Evolutionary conservation across 306 rosid species (phyloP).

Genomic region (Trifolium pratense): DNA sequence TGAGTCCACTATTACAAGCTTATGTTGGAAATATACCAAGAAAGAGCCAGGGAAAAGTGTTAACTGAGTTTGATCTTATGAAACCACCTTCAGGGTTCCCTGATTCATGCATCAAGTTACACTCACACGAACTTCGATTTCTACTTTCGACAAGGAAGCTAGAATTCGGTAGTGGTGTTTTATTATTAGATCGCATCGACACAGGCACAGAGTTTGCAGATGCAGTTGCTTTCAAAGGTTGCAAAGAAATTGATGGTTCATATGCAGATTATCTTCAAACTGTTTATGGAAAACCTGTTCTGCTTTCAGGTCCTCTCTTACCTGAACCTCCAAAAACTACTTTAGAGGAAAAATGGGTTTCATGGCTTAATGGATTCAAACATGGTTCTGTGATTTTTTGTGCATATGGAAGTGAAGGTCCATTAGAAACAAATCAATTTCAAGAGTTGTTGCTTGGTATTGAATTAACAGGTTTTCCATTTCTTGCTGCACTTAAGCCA

Average conservation of each 20-base stretch:
- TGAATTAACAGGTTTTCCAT: constrained; percentile 34
- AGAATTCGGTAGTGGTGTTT: constrained; percentile 46
- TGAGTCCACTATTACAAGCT: no score
- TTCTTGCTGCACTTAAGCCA: constrained; percentile 37
- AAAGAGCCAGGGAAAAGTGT: not conserved
- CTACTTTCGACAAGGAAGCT: not conserved
- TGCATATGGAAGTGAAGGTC: constrained; percentile 40
- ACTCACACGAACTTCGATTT: constrained; percentile 33
- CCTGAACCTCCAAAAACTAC: constrained; percentile 28
- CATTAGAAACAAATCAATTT: constrained; percentile 7
- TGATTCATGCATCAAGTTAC: constrained; percentile 29
- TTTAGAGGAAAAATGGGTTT: constrained; percentile 32
- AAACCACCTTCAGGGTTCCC: constrained; percentile 41
- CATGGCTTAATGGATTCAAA: constrained; percentile 34
- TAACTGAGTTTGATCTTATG: constrained; percentile 34
- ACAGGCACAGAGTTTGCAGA: constrained; percentile 3
- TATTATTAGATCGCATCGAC: not conserved
- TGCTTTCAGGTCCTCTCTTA: constrained; percentile 47
- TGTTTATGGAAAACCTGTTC: constrained; percentile 27
- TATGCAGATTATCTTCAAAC: constrained; percentile 35
- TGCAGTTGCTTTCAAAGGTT: constrained; percentile 49
- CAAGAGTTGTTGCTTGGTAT: constrained; percentile 42
- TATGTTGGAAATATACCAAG: not conserved
- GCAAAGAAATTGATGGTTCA: constrained; percentile 43
- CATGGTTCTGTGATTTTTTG: constrained; percentile 31